These are phyloP conservation scores for Phytophthora cryptogea DNA, from an alignment of 352 stramenopile species.

Conservation along the genomic window DNA sequence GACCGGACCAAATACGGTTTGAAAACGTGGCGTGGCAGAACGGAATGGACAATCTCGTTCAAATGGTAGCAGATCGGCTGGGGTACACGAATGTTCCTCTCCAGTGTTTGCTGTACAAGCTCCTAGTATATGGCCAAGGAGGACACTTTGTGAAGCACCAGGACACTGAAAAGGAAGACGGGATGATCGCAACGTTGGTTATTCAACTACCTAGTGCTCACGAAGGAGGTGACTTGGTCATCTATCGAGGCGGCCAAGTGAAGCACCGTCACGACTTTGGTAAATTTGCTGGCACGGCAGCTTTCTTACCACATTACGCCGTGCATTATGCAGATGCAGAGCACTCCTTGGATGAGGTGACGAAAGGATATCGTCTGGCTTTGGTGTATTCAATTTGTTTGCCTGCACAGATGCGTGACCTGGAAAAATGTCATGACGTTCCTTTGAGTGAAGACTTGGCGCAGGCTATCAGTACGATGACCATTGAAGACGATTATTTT, in stretches of 20 bases:
- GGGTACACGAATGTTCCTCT: slow-evolving; percentile 15
- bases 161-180: slow-evolving; percentile 54
- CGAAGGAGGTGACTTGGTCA: slow-evolving; percentile 6
- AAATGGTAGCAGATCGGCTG: slow-evolving; percentile 6
- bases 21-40: slow-evolving; percentile 7
- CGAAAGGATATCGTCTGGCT: slow-evolving; percentile 22
- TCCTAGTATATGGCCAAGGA: slow-evolving; percentile 47
- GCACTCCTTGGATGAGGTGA: slow-evolving; percentile 20
- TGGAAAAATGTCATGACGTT: neutral
- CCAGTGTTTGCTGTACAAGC: slow-evolving; percentile 38
- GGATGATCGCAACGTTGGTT: slow-evolving; percentile 53
- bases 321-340: slow-evolving; percentile 30
- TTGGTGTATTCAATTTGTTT: slow-evolving; percentile 26
- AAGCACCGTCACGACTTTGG: slow-evolving; percentile 21
- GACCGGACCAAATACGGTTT: slow-evolving; percentile 14
- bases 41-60: slow-evolving; percentile 4
- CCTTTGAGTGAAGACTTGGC: neutral
- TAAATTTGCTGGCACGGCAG: slow-evolving; percentile 8
- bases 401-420: neutral
- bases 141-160: slow-evolving; percentile 47
- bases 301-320: slow-evolving; percentile 15
- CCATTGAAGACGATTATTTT: slow-evolving; percentile 39
- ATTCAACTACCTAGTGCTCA: slow-evolving; percentile 32
- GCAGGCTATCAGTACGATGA: slow-evolving; percentile 32
- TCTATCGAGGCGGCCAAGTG: neutral